phyloP scores from a whole-genome alignment of 768 basidiomycete genomes.

The Clitopilus hobsonii region DNA sequence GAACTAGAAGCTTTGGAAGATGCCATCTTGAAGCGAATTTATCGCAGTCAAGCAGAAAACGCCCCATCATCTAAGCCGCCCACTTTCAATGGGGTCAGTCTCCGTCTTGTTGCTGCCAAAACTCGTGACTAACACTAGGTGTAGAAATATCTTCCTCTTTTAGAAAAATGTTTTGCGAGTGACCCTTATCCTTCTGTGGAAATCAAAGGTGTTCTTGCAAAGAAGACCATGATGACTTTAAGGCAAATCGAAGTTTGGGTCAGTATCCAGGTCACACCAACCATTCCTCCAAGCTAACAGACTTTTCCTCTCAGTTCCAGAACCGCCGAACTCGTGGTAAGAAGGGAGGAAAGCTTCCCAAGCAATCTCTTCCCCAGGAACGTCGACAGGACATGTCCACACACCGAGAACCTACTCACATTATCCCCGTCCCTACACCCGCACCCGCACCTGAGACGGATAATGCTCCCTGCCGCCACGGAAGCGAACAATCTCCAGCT shows the following conservation, averaged over 20 bases:
- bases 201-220: no score
- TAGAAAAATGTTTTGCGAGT: slow-evolving; percentile 44
- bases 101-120: no score
- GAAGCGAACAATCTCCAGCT: no score
- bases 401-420: neutral
- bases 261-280: slow-evolving; percentile 2
- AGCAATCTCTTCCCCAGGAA: neutral
- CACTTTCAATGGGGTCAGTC: no score
- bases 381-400: neutral
- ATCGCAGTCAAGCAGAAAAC: no score
- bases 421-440: neutral
- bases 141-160: slow-evolving; percentile 40
- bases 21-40: no score
- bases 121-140: no score
- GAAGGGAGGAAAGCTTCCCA: slow-evolving; percentile 19
- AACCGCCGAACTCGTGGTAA: slow-evolving; percentile 42
- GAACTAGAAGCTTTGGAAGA: no score
- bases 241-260: slow-evolving; percentile 58
- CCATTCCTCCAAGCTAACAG: neutral
- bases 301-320: slow-evolving; percentile 37
- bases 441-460: neutral
- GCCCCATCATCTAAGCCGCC: no score
- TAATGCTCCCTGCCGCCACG: no score
- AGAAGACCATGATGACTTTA: slow-evolving; percentile 36
- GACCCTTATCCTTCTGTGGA: slow-evolving; percentile 46